Conservation (phyloP, 2,329 filamentous ascomycete genomes). For the Blastomyces gilchristii region DNA sequence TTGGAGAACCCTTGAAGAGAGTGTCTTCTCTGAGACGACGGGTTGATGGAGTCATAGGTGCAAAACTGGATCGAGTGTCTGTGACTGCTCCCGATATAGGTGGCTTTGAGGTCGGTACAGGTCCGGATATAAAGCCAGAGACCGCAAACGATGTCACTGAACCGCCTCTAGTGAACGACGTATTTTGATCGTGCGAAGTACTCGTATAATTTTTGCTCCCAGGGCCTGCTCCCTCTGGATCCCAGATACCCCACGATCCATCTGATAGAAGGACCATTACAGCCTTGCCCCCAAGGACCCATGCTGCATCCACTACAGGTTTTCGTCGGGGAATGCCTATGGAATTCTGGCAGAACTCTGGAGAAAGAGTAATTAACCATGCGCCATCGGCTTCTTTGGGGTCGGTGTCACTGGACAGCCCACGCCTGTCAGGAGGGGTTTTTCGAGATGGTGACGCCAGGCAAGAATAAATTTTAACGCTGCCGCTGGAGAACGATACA, state of each 20-base stretch:
- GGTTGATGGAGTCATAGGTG: slow-evolving; percentile 41
- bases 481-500: slow-evolving; percentile 45
- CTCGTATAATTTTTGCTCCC: slow-evolving; percentile 27
- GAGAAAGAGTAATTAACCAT: slow-evolving; percentile 35
- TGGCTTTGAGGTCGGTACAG: slow-evolving; percentile 18
- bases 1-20: slow-evolving; percentile 32
- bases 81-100: slow-evolving; percentile 19
- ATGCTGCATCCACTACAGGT: slow-evolving; percentile 36
- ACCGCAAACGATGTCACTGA: slow-evolving; percentile 35
- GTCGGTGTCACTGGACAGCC: slow-evolving; percentile 25
- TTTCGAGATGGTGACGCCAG: slow-evolving; percentile 31
- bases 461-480: slow-evolving; percentile 49
- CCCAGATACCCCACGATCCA: slow-evolving; percentile 42
- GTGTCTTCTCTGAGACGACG: slow-evolving; percentile 37
- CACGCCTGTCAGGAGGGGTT: slow-evolving; percentile 22
- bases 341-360: slow-evolving; percentile 29
- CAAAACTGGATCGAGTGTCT: slow-evolving; percentile 30
- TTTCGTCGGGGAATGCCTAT: slow-evolving; percentile 29
- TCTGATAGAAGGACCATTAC: slow-evolving; percentile 38
- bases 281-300: slow-evolving; percentile 37
- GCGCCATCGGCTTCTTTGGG: slow-evolving; percentile 29
- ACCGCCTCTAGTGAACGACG: slow-evolving; percentile 31
- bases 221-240: slow-evolving; percentile 37
- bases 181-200: slow-evolving; percentile 30
- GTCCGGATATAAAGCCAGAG: slow-evolving; percentile 30